A percentile compares a stretch with the other conserved stretches of the same genome.
phyloP scores from a whole-genome alignment of 2,329 filamentous ascomycete species.

The Scedosporium aurantiacum region DNA sequence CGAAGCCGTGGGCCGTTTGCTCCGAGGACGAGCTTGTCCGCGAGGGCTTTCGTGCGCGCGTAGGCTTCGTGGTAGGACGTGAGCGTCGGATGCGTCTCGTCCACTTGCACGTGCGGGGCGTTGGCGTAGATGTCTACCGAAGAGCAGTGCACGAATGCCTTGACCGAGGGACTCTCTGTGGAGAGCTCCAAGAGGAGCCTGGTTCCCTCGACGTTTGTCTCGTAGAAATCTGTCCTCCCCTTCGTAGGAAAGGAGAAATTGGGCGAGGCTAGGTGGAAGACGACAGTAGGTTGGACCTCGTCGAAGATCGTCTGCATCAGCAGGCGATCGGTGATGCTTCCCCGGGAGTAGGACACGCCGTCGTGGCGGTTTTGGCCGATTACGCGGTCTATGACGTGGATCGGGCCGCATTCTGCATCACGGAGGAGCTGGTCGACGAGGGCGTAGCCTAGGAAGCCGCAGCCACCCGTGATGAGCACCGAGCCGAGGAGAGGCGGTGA shows the following conservation, averaged over 20 bases:
- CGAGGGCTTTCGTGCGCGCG: conserved; percentile 21
- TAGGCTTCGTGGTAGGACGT: conserved; percentile 14
- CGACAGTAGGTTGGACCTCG: conserved; percentile 14
- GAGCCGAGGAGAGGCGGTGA: background rate
- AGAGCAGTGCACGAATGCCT: conserved; percentile 22
- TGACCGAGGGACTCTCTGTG: conserved; percentile 10
- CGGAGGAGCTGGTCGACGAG: conserved; percentile 17
- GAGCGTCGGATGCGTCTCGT: conserved; percentile 16
- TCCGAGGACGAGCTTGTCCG: conserved; percentile 17
- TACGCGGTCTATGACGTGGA: conserved; percentile 19
- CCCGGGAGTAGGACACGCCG: conserved; percentile 15
- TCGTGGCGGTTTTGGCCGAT: conserved; percentile 14
- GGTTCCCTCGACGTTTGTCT: conserved; percentile 22
- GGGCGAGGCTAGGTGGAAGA: conserved; percentile 23
- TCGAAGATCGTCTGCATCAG: conserved; percentile 13
- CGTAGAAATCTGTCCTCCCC: conserved; percentile 12
- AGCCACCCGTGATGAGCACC: conserved; percentile 20
- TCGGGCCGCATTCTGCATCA: conserved; percentile 11
- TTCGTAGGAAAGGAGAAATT: conserved; percentile 13
- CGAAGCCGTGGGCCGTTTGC: conserved; percentile 17
- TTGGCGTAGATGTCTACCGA: conserved; percentile 18
- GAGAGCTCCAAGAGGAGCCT: conserved; percentile 16
- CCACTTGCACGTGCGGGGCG: conserved; percentile 13
- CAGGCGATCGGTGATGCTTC: conserved; percentile 15
- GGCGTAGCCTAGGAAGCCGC: conserved; percentile 22